Conservation (phyloP, 192 early-diverging fungal genomes). For the Podila clonocystis region DNA sequence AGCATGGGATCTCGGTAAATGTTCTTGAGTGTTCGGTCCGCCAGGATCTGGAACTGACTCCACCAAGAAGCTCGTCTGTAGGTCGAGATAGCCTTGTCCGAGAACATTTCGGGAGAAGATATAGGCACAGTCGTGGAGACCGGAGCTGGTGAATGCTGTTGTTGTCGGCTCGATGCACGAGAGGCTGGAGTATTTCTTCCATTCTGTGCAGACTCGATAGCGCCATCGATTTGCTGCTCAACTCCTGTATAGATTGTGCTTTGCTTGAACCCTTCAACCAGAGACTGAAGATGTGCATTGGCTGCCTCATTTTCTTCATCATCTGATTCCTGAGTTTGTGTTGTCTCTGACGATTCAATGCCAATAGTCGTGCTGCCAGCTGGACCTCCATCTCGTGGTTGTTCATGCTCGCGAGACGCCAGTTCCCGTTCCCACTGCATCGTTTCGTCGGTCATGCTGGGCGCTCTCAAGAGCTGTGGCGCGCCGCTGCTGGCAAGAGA, state of each 20-base stretch:
- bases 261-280: constrained; percentile 51
- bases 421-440: constrained; percentile 31
- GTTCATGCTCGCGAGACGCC: constrained; percentile 14
- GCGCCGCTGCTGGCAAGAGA: constrained; percentile 10
- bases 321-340: not conserved
- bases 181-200: not conserved
- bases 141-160: not conserved
- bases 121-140: not conserved
- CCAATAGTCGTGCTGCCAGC: constrained; percentile 22
- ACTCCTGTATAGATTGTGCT: constrained; percentile 24
- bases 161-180: constrained; percentile 6
- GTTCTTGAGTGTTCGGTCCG: constrained; percentile 82
- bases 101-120: not conserved
- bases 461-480: constrained; percentile 9
- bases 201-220: constrained; percentile 14
- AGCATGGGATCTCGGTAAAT: constrained; percentile 83
- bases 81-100: constrained; percentile 39
- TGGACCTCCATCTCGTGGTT: not conserved
- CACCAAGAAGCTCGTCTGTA: constrained; percentile 66
- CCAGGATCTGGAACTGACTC: constrained; percentile 78
- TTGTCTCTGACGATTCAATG: constrained; percentile 14
- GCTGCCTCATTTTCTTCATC: constrained; percentile 18
- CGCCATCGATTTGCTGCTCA: constrained; percentile 21
- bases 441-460: constrained; percentile 38
- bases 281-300: constrained; percentile 32